Base-by-base conservation (phyloP, 768 basidiomycete genomes). In the Favolaschia claudopus region DNA sequence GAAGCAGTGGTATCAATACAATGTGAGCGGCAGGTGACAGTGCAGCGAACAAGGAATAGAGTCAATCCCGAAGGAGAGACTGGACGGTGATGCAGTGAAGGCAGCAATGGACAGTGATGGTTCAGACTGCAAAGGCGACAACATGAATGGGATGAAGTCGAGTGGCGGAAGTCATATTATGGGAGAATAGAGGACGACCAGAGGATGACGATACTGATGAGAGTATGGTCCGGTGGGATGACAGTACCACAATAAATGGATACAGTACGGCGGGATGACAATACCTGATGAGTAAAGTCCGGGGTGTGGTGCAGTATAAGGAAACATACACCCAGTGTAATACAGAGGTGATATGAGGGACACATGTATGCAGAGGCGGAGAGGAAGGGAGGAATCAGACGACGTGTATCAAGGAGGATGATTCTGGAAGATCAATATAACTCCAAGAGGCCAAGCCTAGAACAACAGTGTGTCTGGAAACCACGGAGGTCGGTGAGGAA, bases 341-440 rank as follows among this genome's bases (percentile, higher is more conserved):
- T 46, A 20, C 43, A 55, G 44, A 45, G 54, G 54, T 55, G 43
- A 24, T 34, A 55, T 46, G 20, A 46, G 32, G 34, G 54, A 39
- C 25, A 55, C 22, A 29, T 37, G 33, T 6, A 55, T 38, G 37
- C 54, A 28, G 37, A 46, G 44, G 54, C 36, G 19, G 54, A 39
- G 36, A 47, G 43, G 54, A 45, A 27, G 43, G 37, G 36, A 46
- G 54, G 54, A 55, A 55, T 46, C 54, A 55, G 54, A 46, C 37
- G 20, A 46, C 54, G 47, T 25, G 29, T 33, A 40, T 13, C 38
- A 53, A 43, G 51, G 51, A 53, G 51, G 51, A 53, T 53, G 51
- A 50, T 50, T 50, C 36, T 50, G 51, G 39, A 32, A 34, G 51
- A 53, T 53, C 51, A 43, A 53, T 50, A 39, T 13, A 50, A 28